Percentiles rank a stretch among this genome's conserved stretches.
Evolutionary conservation across 805 yeast species (phyloP).

Genomic region (Teunomyces stri): DNA sequence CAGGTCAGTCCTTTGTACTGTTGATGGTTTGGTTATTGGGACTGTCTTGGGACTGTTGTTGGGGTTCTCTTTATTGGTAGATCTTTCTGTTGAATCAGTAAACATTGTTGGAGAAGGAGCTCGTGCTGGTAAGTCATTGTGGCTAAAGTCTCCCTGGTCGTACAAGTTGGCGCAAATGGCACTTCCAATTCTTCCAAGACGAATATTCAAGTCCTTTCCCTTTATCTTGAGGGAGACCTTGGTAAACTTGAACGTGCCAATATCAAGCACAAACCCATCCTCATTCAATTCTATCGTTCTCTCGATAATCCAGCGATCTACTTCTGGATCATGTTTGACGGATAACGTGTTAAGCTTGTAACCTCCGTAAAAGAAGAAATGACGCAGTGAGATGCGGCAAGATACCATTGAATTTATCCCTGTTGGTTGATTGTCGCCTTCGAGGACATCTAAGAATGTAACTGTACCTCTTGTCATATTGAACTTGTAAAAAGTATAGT

Average conservation of each 20-base stretch:
- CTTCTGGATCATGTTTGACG: conserved; percentile 19
- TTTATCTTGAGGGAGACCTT: conserved; percentile 32
- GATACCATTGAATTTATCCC: conserved; percentile 49
- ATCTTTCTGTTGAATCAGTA: conserved; percentile 9
- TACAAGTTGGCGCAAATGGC: conserved; percentile 26
- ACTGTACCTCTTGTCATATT: conserved; percentile 33
- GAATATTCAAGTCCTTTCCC: conserved; percentile 8
- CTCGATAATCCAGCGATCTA: conserved; percentile 37
- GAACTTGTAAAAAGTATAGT: conserved; percentile 23
- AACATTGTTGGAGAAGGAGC: conserved; percentile 20
- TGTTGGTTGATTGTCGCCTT: conserved; percentile 47
- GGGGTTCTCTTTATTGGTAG: neutral
- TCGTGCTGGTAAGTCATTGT: conserved; percentile 8
- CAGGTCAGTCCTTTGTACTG: neutral
- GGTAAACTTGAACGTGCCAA: conserved; percentile 45
- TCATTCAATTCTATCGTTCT: conserved; percentile 49
- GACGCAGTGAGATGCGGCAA: conserved; percentile 51
- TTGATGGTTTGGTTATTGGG: neutral
- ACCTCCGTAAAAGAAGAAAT: conserved; percentile 70
- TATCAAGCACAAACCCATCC: conserved; percentile 60
- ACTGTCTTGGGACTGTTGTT: neutral
- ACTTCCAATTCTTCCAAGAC: conserved; percentile 32
- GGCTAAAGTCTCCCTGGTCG: conserved; percentile 8
- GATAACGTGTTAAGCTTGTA: conserved; percentile 38
- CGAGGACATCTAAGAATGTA: conserved; percentile 23